Evolutionary conservation across 805 yeast genomes (phyloP).

Genomic region (Metschnikowia lunata): DNA sequence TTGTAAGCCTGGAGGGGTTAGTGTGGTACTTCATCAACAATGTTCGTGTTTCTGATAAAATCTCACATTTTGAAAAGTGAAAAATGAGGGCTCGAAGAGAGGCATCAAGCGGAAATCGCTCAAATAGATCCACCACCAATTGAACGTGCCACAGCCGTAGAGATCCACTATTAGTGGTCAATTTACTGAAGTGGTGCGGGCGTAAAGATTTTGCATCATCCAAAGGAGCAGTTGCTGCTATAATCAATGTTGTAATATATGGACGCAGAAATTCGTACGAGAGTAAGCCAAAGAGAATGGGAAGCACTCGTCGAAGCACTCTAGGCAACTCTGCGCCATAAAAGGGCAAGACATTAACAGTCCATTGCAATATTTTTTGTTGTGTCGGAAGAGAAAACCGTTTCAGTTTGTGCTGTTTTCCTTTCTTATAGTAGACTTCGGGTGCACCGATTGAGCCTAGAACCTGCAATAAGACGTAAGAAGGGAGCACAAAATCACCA

Average conservation of each 20-base stretch:
- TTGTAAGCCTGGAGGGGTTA: not conserved
- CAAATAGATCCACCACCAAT: conserved; percentile 8
- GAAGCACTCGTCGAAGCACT: conserved; percentile 8
- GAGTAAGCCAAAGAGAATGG: conserved; percentile 14
- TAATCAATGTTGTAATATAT: conserved; percentile 10
- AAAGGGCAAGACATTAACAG: conserved; percentile 11
- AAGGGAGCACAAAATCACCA: conserved; percentile 3
- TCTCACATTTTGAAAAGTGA: conserved; percentile 3
- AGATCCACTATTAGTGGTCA: too few relatives aligned
- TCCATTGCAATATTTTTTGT: conserved; percentile 15
- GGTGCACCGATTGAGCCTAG: conserved; percentile 16
- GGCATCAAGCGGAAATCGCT: conserved; percentile 13
- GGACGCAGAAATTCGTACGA: conserved; percentile 17
- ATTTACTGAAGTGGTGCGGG: not conserved
- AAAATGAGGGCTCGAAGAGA: conserved; percentile 8
- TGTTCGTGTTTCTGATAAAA: conserved; percentile 1
- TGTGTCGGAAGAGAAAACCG: conserved; percentile 13
- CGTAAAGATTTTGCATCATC: not conserved
- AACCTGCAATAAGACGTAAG: conserved; percentile 5
- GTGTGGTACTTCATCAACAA: not conserved
- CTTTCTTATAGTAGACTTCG: conserved; percentile 15
- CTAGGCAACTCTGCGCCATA: conserved; percentile 7
- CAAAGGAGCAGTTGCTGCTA: conserved; percentile 7
- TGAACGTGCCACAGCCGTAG: conserved; percentile 15
- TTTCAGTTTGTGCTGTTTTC: conserved; percentile 18